These are phyloP conservation scores for Heracleum sosnowskyi DNA, from an alignment of 129 eudicot species.

Conservation along the genomic window DNA sequence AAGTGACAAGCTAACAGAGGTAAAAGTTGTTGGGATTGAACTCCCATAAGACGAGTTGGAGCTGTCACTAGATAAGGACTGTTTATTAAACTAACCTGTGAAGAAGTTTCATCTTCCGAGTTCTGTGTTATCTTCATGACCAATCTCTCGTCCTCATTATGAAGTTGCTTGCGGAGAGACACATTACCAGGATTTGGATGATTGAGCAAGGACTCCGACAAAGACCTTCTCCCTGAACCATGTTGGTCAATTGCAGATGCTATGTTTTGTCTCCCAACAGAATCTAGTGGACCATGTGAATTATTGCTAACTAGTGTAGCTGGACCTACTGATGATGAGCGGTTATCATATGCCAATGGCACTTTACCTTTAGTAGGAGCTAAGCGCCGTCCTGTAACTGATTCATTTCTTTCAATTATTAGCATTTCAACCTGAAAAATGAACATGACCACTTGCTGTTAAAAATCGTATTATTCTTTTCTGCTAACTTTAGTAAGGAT, in stretches of 20 bases:
- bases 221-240: conserved; percentile 86
- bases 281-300: conserved; percentile 36
- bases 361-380: conserved; percentile 33
- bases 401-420: conserved; percentile 60
- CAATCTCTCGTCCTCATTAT: conserved; percentile 44
- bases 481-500: background rate
- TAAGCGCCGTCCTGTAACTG: conserved; percentile 43
- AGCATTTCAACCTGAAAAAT: conserved; percentile 69
- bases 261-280: conserved; percentile 64
- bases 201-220: conserved; percentile 69
- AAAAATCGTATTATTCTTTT: background rate
- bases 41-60: background rate
- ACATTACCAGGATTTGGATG: conserved; percentile 66
- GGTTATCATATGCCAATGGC: conserved; percentile 40
- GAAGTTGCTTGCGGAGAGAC: conserved; percentile 69
- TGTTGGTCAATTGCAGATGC: conserved; percentile 80
- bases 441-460: background rate
- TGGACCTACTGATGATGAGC: conserved; percentile 29
- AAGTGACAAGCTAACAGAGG: background rate
- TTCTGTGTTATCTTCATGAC: conserved; percentile 30
- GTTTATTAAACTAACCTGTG: conserved; percentile 31
- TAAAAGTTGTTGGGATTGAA: background rate
- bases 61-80: background rate
- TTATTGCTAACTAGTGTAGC: conserved; percentile 28
- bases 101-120: conserved; percentile 54